phyloP scores from a whole-genome alignment of 2,329 filamentous ascomycete species.

The Venturia effusa region DNA sequence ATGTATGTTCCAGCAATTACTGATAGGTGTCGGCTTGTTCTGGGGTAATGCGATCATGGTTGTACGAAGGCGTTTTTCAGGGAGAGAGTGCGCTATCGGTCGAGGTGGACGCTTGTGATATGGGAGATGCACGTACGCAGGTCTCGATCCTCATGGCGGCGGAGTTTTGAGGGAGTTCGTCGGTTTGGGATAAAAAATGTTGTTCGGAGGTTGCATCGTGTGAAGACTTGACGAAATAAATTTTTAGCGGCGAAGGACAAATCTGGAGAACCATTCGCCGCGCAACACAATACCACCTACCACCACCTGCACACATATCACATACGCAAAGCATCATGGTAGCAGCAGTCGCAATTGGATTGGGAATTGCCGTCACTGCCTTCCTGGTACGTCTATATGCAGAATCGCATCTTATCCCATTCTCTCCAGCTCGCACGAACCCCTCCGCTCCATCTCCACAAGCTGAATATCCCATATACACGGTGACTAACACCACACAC shows the following conservation, averaged over 20 bases:
- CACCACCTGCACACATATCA: not conserved
- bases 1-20: not conserved
- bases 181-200: not conserved
- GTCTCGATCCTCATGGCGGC: not conserved
- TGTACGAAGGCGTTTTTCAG: not conserved
- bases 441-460: not conserved
- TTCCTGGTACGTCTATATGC: conserved; percentile 44
- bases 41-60: not conserved
- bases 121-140: not conserved
- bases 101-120: not conserved
- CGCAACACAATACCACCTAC: not conserved
- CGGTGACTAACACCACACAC: conserved; percentile 10
- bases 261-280: no score
- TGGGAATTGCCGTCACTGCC: conserved; percentile 53
- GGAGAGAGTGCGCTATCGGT: not conserved
- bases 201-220: not conserved
- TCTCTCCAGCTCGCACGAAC: not conserved
- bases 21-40: not conserved
- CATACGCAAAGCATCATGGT: conserved; percentile 35
- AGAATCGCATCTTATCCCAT: not conserved
- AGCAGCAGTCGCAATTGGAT: conserved; percentile 47
- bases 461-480: not conserved
- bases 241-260: no score
- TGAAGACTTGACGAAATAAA: not conserved
- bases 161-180: not conserved